Evolutionary conservation across 2,329 filamentous ascomycete genomes (phyloP).

Genomic region (Pestalotiopsis sp.): DNA sequence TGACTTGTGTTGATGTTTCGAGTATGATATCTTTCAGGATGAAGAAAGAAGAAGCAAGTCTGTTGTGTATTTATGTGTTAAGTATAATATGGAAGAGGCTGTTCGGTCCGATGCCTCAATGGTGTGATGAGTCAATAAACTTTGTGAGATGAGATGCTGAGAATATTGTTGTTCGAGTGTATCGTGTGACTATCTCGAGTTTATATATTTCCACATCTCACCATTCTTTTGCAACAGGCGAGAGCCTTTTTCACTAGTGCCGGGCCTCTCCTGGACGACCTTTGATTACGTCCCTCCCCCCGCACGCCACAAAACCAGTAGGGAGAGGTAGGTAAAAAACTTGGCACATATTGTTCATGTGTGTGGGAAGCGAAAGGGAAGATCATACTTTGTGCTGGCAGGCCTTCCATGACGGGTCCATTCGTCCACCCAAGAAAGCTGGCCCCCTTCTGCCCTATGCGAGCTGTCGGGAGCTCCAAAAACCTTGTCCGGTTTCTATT

Average conservation of each 20-base stretch:
- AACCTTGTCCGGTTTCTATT: neutral
- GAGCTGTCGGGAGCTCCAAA: neutral
- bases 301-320: neutral
- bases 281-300: neutral
- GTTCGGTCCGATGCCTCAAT: neutral
- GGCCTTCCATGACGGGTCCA: neutral
- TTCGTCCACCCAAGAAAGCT: neutral
- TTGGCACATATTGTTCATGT: neutral
- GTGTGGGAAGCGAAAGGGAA: neutral
- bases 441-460: neutral
- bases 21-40: neutral
- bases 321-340: neutral
- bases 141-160: neutral
- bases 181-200: slow-evolving; percentile 3
- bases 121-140: neutral
- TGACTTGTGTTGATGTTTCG: neutral
- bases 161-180: neutral
- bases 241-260: neutral
- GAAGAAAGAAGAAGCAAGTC: neutral
- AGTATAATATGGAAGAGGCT: neutral
- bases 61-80: neutral
- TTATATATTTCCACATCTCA: neutral
- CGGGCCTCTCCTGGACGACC: neutral
- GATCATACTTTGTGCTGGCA: neutral
- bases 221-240: neutral